phyloP scores from a whole-genome alignment of 257 asterid species.

The Leptodermis oblonga region DNA sequence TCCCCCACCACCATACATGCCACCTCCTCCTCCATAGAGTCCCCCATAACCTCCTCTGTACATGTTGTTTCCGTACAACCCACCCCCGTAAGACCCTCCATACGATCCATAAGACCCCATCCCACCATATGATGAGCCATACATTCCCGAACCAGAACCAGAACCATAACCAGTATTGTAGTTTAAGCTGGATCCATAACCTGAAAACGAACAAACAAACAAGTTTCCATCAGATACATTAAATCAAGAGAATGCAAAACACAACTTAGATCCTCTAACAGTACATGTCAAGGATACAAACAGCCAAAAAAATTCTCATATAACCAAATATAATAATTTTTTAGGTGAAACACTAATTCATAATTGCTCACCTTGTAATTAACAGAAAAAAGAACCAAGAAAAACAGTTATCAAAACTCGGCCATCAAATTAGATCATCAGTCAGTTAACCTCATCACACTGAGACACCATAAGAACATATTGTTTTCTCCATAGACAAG shows the following conservation, averaged over 20 bases:
- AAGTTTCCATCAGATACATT: slow-evolving; percentile 17
- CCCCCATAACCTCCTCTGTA: slow-evolving; percentile 88
- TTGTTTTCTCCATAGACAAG: background rate
- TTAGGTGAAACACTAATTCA: background rate
- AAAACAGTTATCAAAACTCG: background rate
- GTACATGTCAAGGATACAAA: background rate
- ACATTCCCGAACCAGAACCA: slow-evolving; percentile 54
- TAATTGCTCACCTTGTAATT: background rate
- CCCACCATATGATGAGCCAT: slow-evolving; percentile 58
- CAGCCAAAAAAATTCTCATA: background rate
- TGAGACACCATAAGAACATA: background rate
- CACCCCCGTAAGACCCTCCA: slow-evolving; percentile 68
- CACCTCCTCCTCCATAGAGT: slow-evolving; percentile 66
- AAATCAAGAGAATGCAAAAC: background rate
- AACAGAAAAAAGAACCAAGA: background rate
- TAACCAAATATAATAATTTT: background rate
- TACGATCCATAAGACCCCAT: slow-evolving; percentile 34
- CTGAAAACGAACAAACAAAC: slow-evolving; percentile 29
- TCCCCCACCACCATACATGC: slow-evolving; percentile 86
- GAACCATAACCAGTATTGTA: slow-evolving; percentile 68
- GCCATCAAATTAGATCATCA: background rate
- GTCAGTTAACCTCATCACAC: background rate
- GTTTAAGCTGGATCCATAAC: slow-evolving; percentile 57
- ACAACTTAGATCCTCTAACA: background rate
- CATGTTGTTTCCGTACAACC: slow-evolving; percentile 82